Base-by-base conservation (phyloP, 208 protist genomes). In the Phytomonas francai region DNA sequence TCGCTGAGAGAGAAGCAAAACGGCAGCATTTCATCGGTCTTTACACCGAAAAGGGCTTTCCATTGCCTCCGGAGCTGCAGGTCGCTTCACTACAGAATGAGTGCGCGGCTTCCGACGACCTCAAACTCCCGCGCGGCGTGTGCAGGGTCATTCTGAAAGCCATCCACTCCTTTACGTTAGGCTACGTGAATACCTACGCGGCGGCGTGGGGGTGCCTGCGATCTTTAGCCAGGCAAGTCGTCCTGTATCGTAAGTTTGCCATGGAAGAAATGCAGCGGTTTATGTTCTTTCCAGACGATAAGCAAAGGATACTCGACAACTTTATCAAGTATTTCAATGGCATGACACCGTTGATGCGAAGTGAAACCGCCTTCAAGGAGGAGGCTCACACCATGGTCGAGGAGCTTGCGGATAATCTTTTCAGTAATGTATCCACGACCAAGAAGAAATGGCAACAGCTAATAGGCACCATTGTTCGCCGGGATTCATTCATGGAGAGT, bases 1-100 rank as follows among this genome's bases (percentile, higher is more conserved):
- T 63, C 32, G 73, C 69, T 7, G 78, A 70, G 8, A 78, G 88
- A 6, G 91, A 96, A 73, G 85, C 72, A 49, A 85, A 88, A 66
- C 81, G 91, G 27, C 65, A 73, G 63, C 85, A 85, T 2, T 76
- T 94, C 31, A 65, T 74, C 1, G 76, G 61, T 11, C 42, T 91
- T 12, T 96, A 94, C 76, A 77, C 65, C 14, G 91, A 96, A 59
- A 85, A 83, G 68, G 83, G 85, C 27, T 81, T 80, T 2, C 68
- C 86, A 0, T 72, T 92, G 42, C 88, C 91, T 6, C 45, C 78
- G 2, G 79, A 84, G 72, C 74, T 96, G 33, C 68, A 77, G 32
- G 33, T 65, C 29, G 39, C 70, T 6, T 59, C 45, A 29, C 65
- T 76, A 3, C 22, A 9, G 36, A 63, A 61, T 28, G 28, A 29